Evolutionary conservation across 208 protist genomes (phyloP).

Genomic region (Wallacemonas sp.): DNA sequence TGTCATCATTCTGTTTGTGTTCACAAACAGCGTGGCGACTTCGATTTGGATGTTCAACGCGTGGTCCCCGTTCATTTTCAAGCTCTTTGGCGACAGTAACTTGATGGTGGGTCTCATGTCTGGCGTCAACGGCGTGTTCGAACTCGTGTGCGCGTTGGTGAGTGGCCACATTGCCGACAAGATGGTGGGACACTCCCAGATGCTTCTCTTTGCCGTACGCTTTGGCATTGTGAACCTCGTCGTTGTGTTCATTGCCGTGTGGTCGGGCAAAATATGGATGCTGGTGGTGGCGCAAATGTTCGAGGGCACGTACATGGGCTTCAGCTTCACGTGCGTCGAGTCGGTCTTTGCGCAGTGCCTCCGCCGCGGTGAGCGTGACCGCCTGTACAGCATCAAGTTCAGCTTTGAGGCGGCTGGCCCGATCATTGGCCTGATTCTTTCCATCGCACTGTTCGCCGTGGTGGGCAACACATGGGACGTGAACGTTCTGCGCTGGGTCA

Average conservation of each 20-base stretch:
- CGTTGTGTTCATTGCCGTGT: constrained; percentile 38
- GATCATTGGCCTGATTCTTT: constrained; percentile 49
- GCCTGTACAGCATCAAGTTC: constrained; percentile 73
- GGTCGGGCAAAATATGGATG: constrained; percentile 29
- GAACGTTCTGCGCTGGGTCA: constrained; percentile 47
- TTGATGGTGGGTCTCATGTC: constrained; percentile 62
- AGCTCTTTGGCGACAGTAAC: constrained; percentile 56
- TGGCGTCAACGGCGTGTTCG: constrained; percentile 58
- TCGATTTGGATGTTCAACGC: constrained; percentile 80
- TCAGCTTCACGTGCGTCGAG: constrained; percentile 66
- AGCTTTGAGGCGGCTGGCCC: constrained; percentile 58
- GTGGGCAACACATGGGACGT: constrained; percentile 56
- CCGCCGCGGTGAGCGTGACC: constrained; percentile 54
- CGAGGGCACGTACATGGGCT: constrained; percentile 65
- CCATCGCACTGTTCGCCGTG: constrained; percentile 45
- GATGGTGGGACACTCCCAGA: constrained; percentile 52
- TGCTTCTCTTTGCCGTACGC: constrained; percentile 43
- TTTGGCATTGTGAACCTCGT: constrained; percentile 48
- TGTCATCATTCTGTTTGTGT: constrained; percentile 67
- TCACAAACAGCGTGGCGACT: constrained; percentile 68
- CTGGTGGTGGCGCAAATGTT: constrained; percentile 55
- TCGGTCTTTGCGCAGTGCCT: constrained; percentile 74
- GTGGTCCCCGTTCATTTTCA: constrained; percentile 68
- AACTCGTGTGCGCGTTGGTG: constrained; percentile 46
- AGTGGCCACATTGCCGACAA: constrained; percentile 61